Conservation (phyloP, 805 yeast genomes). For the Candida qinlingensis region DNA sequence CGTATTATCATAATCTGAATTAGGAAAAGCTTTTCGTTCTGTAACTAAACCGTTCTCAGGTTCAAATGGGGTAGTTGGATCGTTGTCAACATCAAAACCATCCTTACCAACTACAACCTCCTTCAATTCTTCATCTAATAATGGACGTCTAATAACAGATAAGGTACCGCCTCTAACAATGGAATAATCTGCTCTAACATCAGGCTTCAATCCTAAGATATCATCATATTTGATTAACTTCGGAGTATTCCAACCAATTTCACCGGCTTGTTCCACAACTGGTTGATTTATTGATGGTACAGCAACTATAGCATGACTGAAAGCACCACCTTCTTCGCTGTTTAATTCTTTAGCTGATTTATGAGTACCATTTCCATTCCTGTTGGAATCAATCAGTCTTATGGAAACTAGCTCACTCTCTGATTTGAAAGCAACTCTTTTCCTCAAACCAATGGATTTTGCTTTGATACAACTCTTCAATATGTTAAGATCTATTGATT, state of each 20-base stretch:
- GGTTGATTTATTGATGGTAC: no score
- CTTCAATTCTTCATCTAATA: background rate
- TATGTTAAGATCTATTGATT: no score
- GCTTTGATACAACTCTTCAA: slow-evolving; percentile 1
- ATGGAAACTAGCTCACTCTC: background rate
- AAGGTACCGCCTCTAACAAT: background rate
- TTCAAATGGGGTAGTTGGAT: background rate
- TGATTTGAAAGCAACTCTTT: slow-evolving; percentile 1
- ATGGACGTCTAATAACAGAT: background rate
- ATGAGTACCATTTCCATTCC: background rate
- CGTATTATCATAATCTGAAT: background rate
- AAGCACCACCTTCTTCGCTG: background rate
- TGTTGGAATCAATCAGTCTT: background rate
- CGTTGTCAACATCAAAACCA: background rate
- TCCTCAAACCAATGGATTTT: no score
- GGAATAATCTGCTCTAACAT: background rate
- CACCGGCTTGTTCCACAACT: background rate
- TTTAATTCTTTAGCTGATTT: background rate
- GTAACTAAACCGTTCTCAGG: background rate
- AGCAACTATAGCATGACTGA: background rate
- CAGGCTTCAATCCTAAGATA: background rate
- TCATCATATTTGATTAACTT: background rate
- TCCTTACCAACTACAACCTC: background rate
- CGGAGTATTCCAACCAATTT: background rate
- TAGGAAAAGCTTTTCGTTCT: background rate